Base-by-base conservation (phyloP, 257 asterid species). In the Solanum virginianum region DNA sequence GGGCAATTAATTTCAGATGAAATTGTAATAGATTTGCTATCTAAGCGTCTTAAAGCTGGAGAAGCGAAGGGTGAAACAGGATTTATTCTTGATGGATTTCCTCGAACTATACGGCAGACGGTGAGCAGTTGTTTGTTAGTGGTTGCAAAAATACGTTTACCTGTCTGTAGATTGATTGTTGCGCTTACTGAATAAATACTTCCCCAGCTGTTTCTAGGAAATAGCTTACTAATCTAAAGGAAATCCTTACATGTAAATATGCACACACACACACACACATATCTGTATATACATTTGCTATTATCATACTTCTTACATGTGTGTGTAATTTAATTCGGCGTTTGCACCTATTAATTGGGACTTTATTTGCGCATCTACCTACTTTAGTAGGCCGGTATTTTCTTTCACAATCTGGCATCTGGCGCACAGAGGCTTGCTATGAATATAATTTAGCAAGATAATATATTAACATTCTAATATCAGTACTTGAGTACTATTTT, bases 71-170 rank as follows among this genome's bases (percentile, higher is more conserved):
- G 98, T 43, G 98, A 97, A 88, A 87, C 94, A 4, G 98, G 99
- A 72, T 97, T 97, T 86, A 93, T 97, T 81, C 98, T 97, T 60
- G 99, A 97, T 89, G 98, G 99, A 84, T 97, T 97, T 84, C 99
- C 99, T 86, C 97, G 99, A 80, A 97, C 99, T 70, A 92, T 97
- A 81, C 90, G 93, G 89, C 99, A 95, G 88, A 98, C 99, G 91
- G 99, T 97, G 85, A 92, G 98, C 86, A 83, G 81, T 69, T 49
- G 43, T 54, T 83, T 68, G 45, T 60, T 53, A 83, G 18, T 36
- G 41, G 15, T 63, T 82, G 62, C 62, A 60, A 5, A 81, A 47
- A 62, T 16, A 43, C 45, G 16, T 77, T 77, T 49, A 70, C 82
- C 82, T 16, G 4, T 77, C 45, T 77, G 63, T 16, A 77, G 62